Evolutionary conservation across 371 early-diverging fungal genomes (phyloP).

Genomic region (Batrachochytrium dendrobatidis): DNA sequence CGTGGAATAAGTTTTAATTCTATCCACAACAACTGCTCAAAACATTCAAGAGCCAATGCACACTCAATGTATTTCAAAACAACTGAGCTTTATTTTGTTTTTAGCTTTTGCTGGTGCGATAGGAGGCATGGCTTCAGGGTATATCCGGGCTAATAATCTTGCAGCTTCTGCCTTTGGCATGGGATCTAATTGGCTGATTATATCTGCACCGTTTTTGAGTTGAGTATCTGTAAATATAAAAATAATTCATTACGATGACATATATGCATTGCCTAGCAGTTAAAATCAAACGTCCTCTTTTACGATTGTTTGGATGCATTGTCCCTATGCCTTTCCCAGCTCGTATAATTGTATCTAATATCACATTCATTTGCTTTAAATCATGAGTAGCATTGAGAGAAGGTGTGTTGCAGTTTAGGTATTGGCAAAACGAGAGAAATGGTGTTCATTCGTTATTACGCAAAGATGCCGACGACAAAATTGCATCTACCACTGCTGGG

Average conservation of each 20-base stretch:
- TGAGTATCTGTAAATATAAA: not conserved
- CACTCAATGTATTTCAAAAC: no score
- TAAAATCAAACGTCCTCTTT: not conserved
- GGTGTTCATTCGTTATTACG: slow-evolving; percentile 10
- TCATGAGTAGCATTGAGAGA: slow-evolving; percentile 21
- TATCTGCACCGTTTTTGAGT: slow-evolving; percentile 36
- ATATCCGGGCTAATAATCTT: slow-evolving; percentile 13
- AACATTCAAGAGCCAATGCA: no score
- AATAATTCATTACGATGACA: not conserved
- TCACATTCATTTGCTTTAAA: no score
- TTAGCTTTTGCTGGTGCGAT: no score
- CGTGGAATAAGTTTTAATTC: no score
- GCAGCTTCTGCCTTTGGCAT: slow-evolving; percentile 29
- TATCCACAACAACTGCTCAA: no score
- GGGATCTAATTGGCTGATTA: slow-evolving; percentile 34
- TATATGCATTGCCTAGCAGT: not conserved
- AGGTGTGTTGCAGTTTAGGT: slow-evolving; percentile 23
- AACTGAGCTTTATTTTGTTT: no score
- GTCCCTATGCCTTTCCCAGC: not conserved
- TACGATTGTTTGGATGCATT: not conserved
- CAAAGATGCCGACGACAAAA: slow-evolving; percentile 30
- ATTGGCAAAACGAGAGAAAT: slow-evolving; percentile 10
- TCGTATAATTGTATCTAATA: not conserved
- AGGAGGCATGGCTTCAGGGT: slow-evolving; percentile 23
- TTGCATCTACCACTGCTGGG: slow-evolving; percentile 22